Base-by-base conservation (phyloP, 73 alveolate genomes). In the Durusdinium trenchii region DNA sequence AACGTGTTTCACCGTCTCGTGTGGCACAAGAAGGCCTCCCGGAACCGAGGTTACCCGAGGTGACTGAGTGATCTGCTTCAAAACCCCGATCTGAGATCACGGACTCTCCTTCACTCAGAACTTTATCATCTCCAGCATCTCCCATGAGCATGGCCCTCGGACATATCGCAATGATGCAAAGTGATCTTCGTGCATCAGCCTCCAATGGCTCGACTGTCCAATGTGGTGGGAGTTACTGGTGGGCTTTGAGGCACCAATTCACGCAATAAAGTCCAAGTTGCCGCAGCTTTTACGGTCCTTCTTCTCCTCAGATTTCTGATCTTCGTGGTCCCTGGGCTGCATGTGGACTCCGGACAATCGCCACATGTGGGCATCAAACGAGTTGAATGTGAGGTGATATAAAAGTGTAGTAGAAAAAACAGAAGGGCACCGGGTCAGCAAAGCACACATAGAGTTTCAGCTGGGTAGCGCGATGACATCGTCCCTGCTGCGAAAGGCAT, bases 251-350 rank as follows among this genome's bases (percentile, higher is more conserved):
- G 81, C 7, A 32, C n/a, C 81, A 20, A 38, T 2, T 1, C 43
- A 20, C 1, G 26, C 38, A 20, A 64, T 9, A 42, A 3, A 76
- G 69, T 3, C 71, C 69, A 26, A 48, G 91, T n/a, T 38, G 23
- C 91, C 4, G 6, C 50, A 81, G 26, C 94, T 48, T 75, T 3
- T 50, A 4, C 35, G 54, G 2, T 51, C 52, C 0, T 84, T 46
- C 51, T 84, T 52, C 64, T 84, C 94, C 18, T n/a, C 30, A 23
- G 5, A 42, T 16, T n/a, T 28, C 51, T 52, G 38, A 3, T 84
- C 75, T n/a, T 51, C 54, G 28, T 84, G 94, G 36, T 48, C 73
- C 94, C 94, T 84, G 54, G 45, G 42, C 36, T 67, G 45, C 18
- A 67, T n/a, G 43, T 67, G 81, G 42, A 5, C 64, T 20, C 64